These are phyloP conservation scores for Astragalus membranaceus DNA, from an alignment of 306 rosid species.

Conservation along the genomic window DNA sequence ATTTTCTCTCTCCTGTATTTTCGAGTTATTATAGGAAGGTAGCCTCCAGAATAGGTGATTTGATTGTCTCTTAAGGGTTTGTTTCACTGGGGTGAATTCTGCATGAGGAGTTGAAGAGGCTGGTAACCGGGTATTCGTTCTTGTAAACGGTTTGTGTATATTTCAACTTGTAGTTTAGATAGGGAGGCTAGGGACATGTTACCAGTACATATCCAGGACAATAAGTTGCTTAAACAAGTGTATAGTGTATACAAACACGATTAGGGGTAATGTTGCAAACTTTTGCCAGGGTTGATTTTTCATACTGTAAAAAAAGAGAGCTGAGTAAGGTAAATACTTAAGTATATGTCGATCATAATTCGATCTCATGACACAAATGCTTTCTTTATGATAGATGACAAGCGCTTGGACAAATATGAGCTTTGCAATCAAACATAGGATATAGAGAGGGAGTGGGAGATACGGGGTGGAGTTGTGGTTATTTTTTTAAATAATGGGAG, in stretches of 20 bases:
- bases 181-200: constrained; percentile 33
- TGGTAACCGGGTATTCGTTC: neutral
- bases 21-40: neutral
- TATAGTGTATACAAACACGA: constrained; percentile 27
- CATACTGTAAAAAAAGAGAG: constrained; percentile 54
- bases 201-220: constrained; percentile 12
- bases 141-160: neutral
- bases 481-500: constrained; percentile 84
- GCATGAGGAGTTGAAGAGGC: constrained; percentile 15
- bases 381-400: constrained; percentile 99
- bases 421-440: constrained; percentile 98
- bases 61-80: neutral
- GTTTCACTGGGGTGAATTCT: constrained; percentile 15
- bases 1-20: neutral
- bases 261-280: constrained; percentile 26
- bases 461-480: constrained; percentile 93
- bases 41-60: neutral
- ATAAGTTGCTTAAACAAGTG: constrained; percentile 25
- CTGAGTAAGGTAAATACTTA: constrained; percentile 73
- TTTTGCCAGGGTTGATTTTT: constrained; percentile 41
- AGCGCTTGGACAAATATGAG: constrained; percentile 99
- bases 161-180: neutral
- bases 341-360: constrained; percentile 70
- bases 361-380: constrained; percentile 90
- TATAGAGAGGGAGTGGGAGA: constrained; percentile 99